Base-by-base conservation (phyloP, 2,329 filamentous ascomycete species). In the Arthroderma sp. region DNA sequence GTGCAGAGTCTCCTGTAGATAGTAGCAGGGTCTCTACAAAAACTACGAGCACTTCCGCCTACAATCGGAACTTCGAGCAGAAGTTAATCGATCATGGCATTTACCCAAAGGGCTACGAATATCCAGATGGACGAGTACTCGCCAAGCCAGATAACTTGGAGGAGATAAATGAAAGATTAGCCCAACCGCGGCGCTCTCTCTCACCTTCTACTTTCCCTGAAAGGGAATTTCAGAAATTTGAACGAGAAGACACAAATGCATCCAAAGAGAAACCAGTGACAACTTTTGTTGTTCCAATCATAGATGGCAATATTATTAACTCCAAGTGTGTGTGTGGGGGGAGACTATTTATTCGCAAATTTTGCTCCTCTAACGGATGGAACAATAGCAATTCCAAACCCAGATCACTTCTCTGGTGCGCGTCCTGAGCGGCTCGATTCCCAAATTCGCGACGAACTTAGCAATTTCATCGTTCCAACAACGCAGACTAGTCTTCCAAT, bases 61-160 rank as follows among this genome's bases (percentile, higher is more conserved):
- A 66, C 48, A 49, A 62, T 50, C 51, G 53, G 38, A 50, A 54
- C 46, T 68, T 68, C 52, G 54, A 65, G 43, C 58, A 63, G 44
- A 55, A 64, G 41, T 50, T 69, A 37, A 58, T 61, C 43, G 59
- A 69, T 44, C 37, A 58, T 49, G 45, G 45, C 10, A 50, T 68
- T 34, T 60, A 63, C 42, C 50, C 58, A 28, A 29, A 46, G 37
- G 54, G 44, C 27, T 56, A 56, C 30, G 49, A 47, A 38, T 56
- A 54, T 46, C 52, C 45, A 7, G 44, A 56, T 53, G 54, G 54
- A n/a, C 40, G 45, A 36, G 36, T 47, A 34, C 48, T 58, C n/a
- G 32, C 53, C 38, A 50, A 55, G 48, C 60, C 57, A 49, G 46
- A 47, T 31, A 62, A 66, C 46, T 58, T 54, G 54, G 44, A 54